Base-by-base conservation (phyloP, 345 rosid genomes). In the Eucalyptus caleyi region DNA sequence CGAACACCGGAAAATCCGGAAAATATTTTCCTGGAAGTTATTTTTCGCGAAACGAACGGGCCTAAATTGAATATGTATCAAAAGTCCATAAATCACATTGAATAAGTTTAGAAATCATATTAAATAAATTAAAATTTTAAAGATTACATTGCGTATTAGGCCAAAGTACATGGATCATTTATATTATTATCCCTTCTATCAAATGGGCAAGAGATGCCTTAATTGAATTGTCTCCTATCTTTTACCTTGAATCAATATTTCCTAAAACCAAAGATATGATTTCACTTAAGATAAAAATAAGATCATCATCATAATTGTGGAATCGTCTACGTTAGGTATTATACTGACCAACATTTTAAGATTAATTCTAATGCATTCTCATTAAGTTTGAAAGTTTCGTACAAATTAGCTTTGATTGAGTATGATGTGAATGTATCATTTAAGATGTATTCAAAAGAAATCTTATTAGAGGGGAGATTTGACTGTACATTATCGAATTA, bases 141-240 rank as follows among this genome's bases (percentile, higher is more conserved):
- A 0, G 27, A 54, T 4, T 54, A 54, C 2, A 54, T 54, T 54
- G 26, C 0, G 8, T 23, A 54, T 54, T 54, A 23, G 5, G 60
- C 27, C 26, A 21, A 54, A 54, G 1, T 54, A 2, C 56, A 19
- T 1, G 30, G 6, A 24, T 6, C 6, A 24, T 26, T 56, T 24
- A 56, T 56, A 56, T 56, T 5, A 56, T 56, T 5, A 56, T 65
- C 8, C 6, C 16, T 65, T n/a, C 37, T 65, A 65, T 15, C 10
- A n/a, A 62, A 65, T n/a, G 19, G 2, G 37, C 0, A n/a, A 2
- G 0, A n/a, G 37, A 65, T 65, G 3, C 37, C 32, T 15, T n/a
- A 0, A 65, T 65, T 3, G 10, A n/a, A 65, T 65, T 65, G 77
- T 65, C 77, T 65, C 77, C 34, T 15, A 65, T 65, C 37, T n/a